A percentile compares a stretch with the other conserved stretches of the same genome.
These are phyloP conservation scores for Triticum aestivum DNA, from an alignment of 176 grass and related monocot species.

Conservation along the genomic window DNA sequence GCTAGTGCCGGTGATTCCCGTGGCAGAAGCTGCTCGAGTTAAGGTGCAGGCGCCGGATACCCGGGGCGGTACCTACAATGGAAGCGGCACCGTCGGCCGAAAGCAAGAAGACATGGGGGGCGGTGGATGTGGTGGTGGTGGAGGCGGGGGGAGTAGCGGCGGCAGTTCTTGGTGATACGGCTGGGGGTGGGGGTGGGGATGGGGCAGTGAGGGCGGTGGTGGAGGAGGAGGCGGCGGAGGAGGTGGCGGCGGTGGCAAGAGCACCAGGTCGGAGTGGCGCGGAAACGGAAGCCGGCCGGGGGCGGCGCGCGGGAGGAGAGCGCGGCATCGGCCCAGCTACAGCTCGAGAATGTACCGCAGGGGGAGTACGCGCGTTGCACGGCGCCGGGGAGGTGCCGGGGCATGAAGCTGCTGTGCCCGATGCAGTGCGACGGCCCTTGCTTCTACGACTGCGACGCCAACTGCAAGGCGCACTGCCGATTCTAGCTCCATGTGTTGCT, in stretches of 20 bases:
- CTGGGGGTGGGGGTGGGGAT: slow-evolving; percentile 20
- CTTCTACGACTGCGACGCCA: slow-evolving; percentile 88
- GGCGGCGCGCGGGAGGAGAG: neutral
- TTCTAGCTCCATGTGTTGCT: slow-evolving; percentile 30
- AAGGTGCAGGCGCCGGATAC: neutral
- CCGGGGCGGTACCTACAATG: slow-evolving; percentile 13
- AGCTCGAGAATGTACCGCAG: slow-evolving; percentile 66
- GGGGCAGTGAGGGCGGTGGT: slow-evolving; percentile 29
- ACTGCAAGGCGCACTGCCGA: slow-evolving; percentile 85
- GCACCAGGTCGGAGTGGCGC: neutral
- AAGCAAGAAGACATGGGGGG: slow-evolving; percentile 40
- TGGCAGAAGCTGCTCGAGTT: neutral
- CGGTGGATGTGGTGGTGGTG: slow-evolving; percentile 13
- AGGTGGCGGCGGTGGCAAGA: neutral
- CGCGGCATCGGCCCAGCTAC: slow-evolving; percentile 50
- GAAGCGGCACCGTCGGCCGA: neutral
- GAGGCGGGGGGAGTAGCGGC: slow-evolving; percentile 20
- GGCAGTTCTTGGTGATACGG: slow-evolving; percentile 31
- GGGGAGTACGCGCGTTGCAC: slow-evolving; percentile 84
- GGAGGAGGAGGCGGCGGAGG: neutral
- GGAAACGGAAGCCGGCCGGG: neutral
- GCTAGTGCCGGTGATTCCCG: neutral
- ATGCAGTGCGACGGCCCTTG: slow-evolving; percentile 88
- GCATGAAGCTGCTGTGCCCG: slow-evolving; percentile 71
- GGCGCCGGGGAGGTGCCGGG: slow-evolving; percentile 52